These are phyloP conservation scores for Mycena capillaripes DNA, from an alignment of 768 basidiomycete genomes.

Conservation along the genomic window DNA sequence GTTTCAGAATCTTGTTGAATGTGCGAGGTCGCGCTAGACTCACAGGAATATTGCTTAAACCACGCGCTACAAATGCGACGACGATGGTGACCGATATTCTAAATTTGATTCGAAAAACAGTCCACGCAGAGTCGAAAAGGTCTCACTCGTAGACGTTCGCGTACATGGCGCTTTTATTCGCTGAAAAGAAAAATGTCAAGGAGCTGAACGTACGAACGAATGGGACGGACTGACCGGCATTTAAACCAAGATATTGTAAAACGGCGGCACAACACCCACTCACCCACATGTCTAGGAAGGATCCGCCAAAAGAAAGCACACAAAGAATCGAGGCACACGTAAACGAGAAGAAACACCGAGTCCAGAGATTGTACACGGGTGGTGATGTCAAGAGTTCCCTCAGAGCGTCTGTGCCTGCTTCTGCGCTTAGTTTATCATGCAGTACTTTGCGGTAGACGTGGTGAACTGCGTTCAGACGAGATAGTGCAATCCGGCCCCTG, in stretches of 20 bases:
- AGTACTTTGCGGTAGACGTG: constrained; percentile 88
- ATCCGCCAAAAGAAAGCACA: constrained; percentile 86
- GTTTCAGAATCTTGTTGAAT: not conserved
- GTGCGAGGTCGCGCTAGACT: not conserved
- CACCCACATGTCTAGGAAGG: constrained; percentile 87
- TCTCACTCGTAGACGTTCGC: constrained; percentile 97
- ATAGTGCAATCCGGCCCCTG: constrained; percentile 83
- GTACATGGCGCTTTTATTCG: constrained; percentile 89
- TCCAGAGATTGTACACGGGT: constrained; percentile 76
- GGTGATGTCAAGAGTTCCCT: constrained; percentile 71
- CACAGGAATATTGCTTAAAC: constrained; percentile 76
- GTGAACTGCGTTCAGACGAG: constrained; percentile 86
- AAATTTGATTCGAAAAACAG: constrained; percentile 55
- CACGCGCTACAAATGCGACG: constrained; percentile 87
- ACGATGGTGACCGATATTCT: constrained; percentile 90
- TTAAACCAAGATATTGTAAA: constrained; percentile 85
- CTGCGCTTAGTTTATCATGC: constrained; percentile 84
- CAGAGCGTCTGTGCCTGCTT: constrained; percentile 79
- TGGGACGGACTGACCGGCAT: constrained; percentile 53
- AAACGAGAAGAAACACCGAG: constrained; percentile 83
- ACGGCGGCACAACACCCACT: constrained; percentile 77
- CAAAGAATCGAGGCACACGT: constrained; percentile 86
- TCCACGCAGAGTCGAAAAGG: not conserved
- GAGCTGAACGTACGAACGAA: not conserved
- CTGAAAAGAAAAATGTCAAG: constrained; percentile 41